Percentiles rank a stretch among this genome's conserved stretches.
Evolutionary conservation across 1,284 basidiomycete genomes (phyloP).

Genomic region (Malassezia restricta): DNA sequence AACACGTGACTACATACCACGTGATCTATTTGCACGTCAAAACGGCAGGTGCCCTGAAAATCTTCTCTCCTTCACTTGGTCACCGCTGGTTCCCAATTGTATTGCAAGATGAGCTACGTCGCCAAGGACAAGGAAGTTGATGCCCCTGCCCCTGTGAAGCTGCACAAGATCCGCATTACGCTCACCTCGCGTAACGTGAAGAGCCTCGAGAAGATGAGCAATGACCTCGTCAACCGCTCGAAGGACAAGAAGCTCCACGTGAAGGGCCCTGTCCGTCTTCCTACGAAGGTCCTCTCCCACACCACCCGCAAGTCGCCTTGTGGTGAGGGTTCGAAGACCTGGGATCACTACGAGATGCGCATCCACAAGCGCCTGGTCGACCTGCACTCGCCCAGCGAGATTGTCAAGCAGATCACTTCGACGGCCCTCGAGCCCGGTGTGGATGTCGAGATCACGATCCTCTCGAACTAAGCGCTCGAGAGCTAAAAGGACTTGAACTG

Average conservation of each 20-base stretch:
- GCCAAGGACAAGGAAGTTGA: constrained; percentile 83
- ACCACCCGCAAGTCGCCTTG: constrained; percentile 67
- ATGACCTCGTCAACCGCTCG: constrained; percentile 91
- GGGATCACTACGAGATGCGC: constrained; percentile 99
- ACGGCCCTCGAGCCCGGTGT: constrained; percentile 98
- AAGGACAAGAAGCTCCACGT: constrained; percentile 99
- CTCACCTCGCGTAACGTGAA: constrained; percentile 94
- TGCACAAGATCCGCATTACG: constrained; percentile 99
- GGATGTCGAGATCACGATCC: constrained; percentile 98
- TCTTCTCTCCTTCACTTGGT: constrained; percentile 35
- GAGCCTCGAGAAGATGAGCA: constrained; percentile 90
- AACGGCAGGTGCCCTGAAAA: no score
- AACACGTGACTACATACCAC: no score
- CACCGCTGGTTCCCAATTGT: constrained; percentile 48
- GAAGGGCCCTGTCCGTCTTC: constrained; percentile 96
- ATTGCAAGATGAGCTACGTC: constrained; percentile 90
- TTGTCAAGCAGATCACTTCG: constrained; percentile 99
- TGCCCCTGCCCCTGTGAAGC: constrained; percentile 67
- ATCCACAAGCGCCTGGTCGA: constrained; percentile 99
- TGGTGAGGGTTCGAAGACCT: constrained; percentile 99
- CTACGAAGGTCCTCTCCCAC: constrained; percentile 96
- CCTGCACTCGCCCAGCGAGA: constrained; percentile 93
- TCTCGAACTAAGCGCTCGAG: constrained; percentile 47
- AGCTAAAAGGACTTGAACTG: neutral
- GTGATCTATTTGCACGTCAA: no score